Conservation (phyloP, 1,284 basidiomycete genomes). For the Volvariella volvacea region DNA sequence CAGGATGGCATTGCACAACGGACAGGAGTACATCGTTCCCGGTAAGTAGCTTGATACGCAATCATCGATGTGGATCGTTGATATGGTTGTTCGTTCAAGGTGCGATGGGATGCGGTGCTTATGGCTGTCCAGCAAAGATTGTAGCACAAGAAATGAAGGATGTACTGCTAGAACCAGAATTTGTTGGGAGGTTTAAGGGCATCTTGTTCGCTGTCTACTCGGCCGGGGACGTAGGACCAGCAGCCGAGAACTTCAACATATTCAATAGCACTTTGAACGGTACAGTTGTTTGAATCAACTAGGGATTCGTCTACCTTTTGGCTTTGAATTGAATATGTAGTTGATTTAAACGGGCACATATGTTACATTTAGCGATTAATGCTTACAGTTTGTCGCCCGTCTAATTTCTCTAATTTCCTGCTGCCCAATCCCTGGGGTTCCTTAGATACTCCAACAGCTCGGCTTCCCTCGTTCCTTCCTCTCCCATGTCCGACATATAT, state of each 20-base stretch:
- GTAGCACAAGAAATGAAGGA: constrained; percentile 37
- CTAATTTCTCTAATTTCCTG: too few relatives aligned
- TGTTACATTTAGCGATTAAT: too few relatives aligned
- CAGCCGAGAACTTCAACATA: not conserved
- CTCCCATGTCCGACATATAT: constrained; percentile 81
- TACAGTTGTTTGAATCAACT: too few relatives aligned
- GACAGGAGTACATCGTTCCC: constrained; percentile 29
- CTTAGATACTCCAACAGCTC: constrained; percentile 65
- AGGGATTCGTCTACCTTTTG: too few relatives aligned
- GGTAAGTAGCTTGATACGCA: constrained; percentile 19
- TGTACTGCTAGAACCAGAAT: constrained; percentile 34
- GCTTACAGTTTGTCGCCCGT: too few relatives aligned
- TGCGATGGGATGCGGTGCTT: constrained; percentile 41
- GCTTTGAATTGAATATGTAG: too few relatives aligned
- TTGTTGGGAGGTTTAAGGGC: constrained; percentile 34
- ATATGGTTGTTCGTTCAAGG: constrained; percentile 17
- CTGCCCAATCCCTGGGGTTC: constrained; percentile 65
- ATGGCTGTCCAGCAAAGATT: constrained; percentile 31
- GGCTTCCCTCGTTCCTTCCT: constrained; percentile 66
- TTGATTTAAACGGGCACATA: too few relatives aligned
- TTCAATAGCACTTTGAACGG: not conserved
- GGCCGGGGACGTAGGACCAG: not conserved
- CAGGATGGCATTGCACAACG: constrained; percentile 34
- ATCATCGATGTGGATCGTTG: not conserved
- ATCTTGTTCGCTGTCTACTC: constrained; percentile 38